Evolutionary conservation across 805 yeast genomes (phyloP), one percentile per base, ranked within the genome.

Genomic region (Kodamaea lidongshanica): DNA sequence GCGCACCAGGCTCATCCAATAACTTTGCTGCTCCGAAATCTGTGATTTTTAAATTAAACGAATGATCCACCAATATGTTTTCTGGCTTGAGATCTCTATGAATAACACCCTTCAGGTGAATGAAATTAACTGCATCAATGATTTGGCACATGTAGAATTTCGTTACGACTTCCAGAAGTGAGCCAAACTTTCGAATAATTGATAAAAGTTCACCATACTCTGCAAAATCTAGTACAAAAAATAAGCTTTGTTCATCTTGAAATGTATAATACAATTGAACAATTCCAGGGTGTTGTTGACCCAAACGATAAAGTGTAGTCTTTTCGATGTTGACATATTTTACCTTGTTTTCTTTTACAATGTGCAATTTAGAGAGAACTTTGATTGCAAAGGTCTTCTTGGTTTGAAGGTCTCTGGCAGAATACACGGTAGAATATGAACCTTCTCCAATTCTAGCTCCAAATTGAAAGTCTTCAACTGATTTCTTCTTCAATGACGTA

Each of bases 21-120:
- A 85, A 62, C 52, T 84, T 86, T 1, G 97, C 98, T n/a, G 97
- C 95, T 7, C 98, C 98, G 56, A 92, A 92, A 58, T 92, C 98
- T 2, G 97, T 92, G 34, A 92, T 79, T 72, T 88, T 86, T 37
- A 92, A 60, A 46, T 84, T 79, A 73, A 88, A 85, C 33, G 85
- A 92, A 38, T 76, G 76, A 48, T 83, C 89, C 27, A 92, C 71
- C 42, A 89, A 55, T 28, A 89, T 82, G 50, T 89, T 89, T 47
- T 89, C 98, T 0, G 98, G 98, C 54, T 89, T 89, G 46, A 92
- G 61, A 57, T 92, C 98, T 39, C 98, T 68, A 52, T 89, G 98
- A 12, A 92, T 82, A 7, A 89, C 84, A 1, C 95, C 96, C 43
- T 77, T 80, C 34, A 74, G 72, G 52, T 92, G 97, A 62, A 89